Evolutionary conservation across 495 filamentous ascomycete genomes (phyloP).

Genomic region (Penicillium dipodomyicola): DNA sequence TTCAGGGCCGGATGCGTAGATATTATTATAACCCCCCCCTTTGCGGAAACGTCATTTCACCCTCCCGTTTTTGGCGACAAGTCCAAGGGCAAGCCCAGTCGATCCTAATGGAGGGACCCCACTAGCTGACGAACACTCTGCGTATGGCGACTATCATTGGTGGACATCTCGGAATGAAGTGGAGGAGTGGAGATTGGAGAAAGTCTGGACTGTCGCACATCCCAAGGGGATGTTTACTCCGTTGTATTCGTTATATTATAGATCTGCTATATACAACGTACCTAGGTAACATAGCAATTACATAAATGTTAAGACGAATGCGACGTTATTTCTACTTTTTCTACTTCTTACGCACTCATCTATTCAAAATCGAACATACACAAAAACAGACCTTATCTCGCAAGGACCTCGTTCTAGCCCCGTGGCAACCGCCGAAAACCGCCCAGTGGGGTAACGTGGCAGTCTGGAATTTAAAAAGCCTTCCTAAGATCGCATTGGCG

Average conservation of each 20-base stretch:
- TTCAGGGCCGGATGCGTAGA: constrained; percentile 22
- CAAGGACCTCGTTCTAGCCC: constrained; percentile 12
- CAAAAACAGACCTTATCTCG: constrained; percentile 1
- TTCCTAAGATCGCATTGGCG: constrained; percentile 1
- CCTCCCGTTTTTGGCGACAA: constrained; percentile 9
- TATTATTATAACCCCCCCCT: constrained; percentile 25
- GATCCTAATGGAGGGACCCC: constrained; percentile 31
- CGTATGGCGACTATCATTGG: constrained; percentile 14
- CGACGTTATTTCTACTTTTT: background rate
- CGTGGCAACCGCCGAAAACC: constrained; percentile 9
- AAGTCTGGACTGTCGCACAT: constrained; percentile 22
- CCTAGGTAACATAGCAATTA: background rate
- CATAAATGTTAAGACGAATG: background rate
- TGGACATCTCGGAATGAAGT: constrained; percentile 18
- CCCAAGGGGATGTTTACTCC: background rate
- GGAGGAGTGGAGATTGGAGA: constrained; percentile 18
- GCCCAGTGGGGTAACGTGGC: constrained; percentile 14
- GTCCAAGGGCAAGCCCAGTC: constrained; percentile 21
- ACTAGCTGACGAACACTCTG: constrained; percentile 33
- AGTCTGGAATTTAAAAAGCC: background rate
- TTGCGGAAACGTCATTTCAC: constrained; percentile 30
- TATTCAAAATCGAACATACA: background rate
- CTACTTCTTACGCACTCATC: background rate
- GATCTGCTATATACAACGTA: background rate
- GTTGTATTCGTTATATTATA: background rate